These are phyloP conservation scores for Curvularia sp. DNA, from an alignment of 2,329 filamentous ascomycete genomes.

Conservation along the genomic window DNA sequence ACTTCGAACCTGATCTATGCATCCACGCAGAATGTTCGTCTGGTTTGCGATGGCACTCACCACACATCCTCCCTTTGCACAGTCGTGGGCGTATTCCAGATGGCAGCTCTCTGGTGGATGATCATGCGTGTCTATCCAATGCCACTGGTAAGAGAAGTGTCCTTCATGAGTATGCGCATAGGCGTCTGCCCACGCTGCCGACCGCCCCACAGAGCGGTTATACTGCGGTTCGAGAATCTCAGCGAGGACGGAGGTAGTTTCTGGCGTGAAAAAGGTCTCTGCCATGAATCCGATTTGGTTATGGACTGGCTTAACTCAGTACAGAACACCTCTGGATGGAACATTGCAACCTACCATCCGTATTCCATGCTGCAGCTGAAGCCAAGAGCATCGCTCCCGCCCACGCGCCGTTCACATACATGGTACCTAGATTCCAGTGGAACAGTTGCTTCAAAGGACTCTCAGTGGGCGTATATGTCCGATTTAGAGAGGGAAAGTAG, in stretches of 20 bases:
- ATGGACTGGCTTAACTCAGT: slow-evolving; percentile 41
- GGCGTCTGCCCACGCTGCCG: slow-evolving; percentile 51
- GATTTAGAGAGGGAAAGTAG: background rate
- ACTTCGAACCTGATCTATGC: slow-evolving; percentile 41
- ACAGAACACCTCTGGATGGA: background rate
- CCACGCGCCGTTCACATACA: slow-evolving; percentile 2
- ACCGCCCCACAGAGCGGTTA: slow-evolving; percentile 49
- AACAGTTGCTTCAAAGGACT: background rate
- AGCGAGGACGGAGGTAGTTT: slow-evolving; percentile 41
- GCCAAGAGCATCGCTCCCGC: slow-evolving; percentile 23
- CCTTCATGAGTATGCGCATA: slow-evolving; percentile 50
- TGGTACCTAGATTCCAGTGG: background rate
- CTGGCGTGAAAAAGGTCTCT: slow-evolving; percentile 45
- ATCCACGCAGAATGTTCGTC: slow-evolving; percentile 48
- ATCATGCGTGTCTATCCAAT: slow-evolving; percentile 51
- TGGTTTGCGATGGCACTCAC: slow-evolving; percentile 54
- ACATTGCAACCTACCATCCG: slow-evolving; percentile 34
- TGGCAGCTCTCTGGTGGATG: slow-evolving; percentile 44
- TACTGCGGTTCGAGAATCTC: slow-evolving; percentile 51
- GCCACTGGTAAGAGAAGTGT: slow-evolving; percentile 53
- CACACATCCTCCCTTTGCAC: slow-evolving; percentile 49
- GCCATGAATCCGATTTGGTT: slow-evolving; percentile 53
- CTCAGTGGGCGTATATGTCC: background rate
- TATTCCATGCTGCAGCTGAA: slow-evolving; percentile 39
- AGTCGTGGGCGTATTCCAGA: slow-evolving; percentile 49